Evolutionary conservation across 805 yeast species (phyloP).

Genomic region (Huiozyma naganishii): DNA sequence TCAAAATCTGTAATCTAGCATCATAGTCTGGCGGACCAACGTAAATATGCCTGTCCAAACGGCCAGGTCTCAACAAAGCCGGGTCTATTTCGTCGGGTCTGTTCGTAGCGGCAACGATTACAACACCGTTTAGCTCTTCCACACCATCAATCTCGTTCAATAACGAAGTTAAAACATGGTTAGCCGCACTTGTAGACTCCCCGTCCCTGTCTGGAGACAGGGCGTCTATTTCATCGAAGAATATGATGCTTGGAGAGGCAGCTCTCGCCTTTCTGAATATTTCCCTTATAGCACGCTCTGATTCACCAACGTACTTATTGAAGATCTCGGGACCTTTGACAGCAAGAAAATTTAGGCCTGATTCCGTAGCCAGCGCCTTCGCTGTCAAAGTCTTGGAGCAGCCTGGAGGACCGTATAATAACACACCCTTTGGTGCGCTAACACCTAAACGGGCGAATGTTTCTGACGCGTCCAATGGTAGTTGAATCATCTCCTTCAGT

Average conservation of each 20-base stretch:
- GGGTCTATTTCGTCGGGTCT: conserved; percentile 90
- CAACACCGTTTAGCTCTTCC: conserved; percentile 87
- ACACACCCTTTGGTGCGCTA: conserved; percentile 83
- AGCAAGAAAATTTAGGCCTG: conserved; percentile 86
- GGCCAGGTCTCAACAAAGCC: conserved; percentile 89
- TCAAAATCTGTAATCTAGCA: conserved; percentile 71
- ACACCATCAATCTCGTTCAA: conserved; percentile 96
- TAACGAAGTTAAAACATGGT: conserved; percentile 79
- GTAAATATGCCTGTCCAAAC: conserved; percentile 86
- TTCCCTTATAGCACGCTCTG: conserved; percentile 87
- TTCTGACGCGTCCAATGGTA: conserved; percentile 77
- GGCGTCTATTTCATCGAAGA: conserved; percentile 96
- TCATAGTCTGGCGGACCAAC: conserved; percentile 83
- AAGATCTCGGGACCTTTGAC: conserved; percentile 96
- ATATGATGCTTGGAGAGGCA: conserved; percentile 87
- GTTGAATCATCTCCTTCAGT: conserved; percentile 79
- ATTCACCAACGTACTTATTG: conserved; percentile 92
- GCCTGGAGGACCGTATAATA: conserved; percentile 96
- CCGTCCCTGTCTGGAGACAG: conserved; percentile 66
- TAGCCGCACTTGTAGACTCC: conserved; percentile 55
- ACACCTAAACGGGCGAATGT: conserved; percentile 72
- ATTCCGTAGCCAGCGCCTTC: conserved; percentile 89
- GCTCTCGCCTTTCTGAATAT: conserved; percentile 89
- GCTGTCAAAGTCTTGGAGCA: conserved; percentile 94
- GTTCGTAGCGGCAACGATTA: conserved; percentile 92